phyloP scores from a whole-genome alignment of 495 filamentous ascomycete genomes.

The Penicillium lividum region DNA sequence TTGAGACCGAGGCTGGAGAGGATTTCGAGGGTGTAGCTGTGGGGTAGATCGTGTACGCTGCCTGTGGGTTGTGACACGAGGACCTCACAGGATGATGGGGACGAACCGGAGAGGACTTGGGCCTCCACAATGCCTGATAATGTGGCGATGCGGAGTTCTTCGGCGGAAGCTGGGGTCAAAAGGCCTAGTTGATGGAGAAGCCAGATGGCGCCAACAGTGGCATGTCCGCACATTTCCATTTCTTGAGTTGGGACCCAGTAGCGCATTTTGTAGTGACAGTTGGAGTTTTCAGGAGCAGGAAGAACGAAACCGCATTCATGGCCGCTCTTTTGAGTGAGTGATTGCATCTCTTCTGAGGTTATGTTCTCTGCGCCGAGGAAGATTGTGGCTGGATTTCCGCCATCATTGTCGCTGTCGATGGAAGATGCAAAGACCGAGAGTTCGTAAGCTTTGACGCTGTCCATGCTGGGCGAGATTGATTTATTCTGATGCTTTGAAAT shows the following conservation, averaged over 20 bases:
- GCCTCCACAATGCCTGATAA: conserved; percentile 13
- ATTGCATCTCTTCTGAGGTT: conserved; percentile 9
- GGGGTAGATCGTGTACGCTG: neutral
- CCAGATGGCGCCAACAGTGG: conserved; percentile 17
- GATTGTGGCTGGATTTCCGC: conserved; percentile 14
- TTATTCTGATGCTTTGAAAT: neutral
- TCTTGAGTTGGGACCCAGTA: conserved; percentile 16
- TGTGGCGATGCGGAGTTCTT: conserved; percentile 10
- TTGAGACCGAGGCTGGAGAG: conserved; percentile 6
- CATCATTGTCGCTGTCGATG: neutral
- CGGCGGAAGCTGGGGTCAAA: neutral
- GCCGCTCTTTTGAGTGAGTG: neutral
- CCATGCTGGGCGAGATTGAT: conserved; percentile 1
- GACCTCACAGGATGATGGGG: neutral
- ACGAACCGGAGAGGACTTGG: neutral
- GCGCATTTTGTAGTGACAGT: conserved; percentile 12
- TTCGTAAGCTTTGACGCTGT: neutral
- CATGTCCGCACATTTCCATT: conserved; percentile 20
- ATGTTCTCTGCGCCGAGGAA: conserved; percentile 8
- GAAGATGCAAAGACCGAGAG: conserved; percentile 13
- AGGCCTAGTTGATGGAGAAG: conserved; percentile 9
- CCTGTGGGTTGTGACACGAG: conserved; percentile 8
- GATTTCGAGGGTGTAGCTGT: neutral
- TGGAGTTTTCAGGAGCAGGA: neutral
- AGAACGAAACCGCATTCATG: conserved; percentile 18